Base-by-base conservation (phyloP, 352 stramenopile genomes). In the Pythium myriotylum region DNA sequence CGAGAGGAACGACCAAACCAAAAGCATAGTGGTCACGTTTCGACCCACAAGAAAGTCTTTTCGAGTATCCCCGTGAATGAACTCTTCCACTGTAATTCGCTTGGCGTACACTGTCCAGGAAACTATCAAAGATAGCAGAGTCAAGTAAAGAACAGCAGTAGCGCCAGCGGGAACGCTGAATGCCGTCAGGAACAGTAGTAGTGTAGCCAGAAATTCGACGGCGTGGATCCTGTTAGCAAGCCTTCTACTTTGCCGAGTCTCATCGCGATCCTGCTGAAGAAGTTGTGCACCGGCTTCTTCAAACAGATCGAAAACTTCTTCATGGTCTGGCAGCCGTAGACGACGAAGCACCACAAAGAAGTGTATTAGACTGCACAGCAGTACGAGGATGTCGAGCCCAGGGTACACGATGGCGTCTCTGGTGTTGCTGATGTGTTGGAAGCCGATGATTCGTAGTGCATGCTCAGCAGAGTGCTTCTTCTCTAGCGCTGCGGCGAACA, bases 91-190 rank as follows among this genome's bases (percentile, higher is more conserved):
- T 3, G 72, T 81, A 52, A 94, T 74, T 33, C 77, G 72, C 53
- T 84, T 79, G 0, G 80, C 71, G 42, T 77, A 83, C 29, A 89
- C 75, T 13, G 84, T 92, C 74, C 85, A 94, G 24, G 70, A 67
- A n/a, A 89, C 54, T 22, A 95, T 69, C 2, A 82, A 65, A 14
- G 69, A 48, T 6, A 94, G 26, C 20, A 91, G 27, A 13, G 89
- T 53, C 8, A 92, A 6, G 41, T 91, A 95, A 39, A 89, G 79
- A 13, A 82, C 37, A 0, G 67, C 80, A 0, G 83, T 79, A 0
- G 76, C 80, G 17, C 81, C 74, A 1, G 81, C 77, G 3, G 84
- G 83, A 3, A 91, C 71, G 9, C 79, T 69, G 26, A 91, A 73
- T 0, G 80, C 70, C 12, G 82, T 86, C 39, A 87, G 51, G 42